Evolutionary conservation across 805 yeast species (phyloP).

Genomic region (Ogataea pilisensis): DNA sequence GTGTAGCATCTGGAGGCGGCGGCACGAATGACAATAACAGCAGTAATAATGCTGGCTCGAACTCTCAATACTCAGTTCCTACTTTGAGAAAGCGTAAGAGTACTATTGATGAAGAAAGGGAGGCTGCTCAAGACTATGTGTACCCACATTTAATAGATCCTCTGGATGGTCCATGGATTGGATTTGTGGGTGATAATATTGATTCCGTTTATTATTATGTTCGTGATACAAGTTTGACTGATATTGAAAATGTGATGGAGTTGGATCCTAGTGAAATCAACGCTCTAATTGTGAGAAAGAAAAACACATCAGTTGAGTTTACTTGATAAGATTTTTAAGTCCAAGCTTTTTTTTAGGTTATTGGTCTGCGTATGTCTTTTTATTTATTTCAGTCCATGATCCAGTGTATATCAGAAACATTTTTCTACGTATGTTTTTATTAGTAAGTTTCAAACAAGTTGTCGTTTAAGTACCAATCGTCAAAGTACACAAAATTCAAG

Average conservation of each 20-base stretch:
- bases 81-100: constrained; percentile 36
- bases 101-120: constrained; percentile 56
- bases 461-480: no score
- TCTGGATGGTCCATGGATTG: constrained; percentile 54
- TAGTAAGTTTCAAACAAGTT: no score
- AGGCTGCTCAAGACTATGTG: constrained; percentile 44
- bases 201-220: constrained; percentile 34
- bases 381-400: no score
- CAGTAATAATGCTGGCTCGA: background rate
- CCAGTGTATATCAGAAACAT: no score
- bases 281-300: constrained; percentile 18
- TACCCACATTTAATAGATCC: constrained; percentile 46
- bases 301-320: constrained; percentile 20
- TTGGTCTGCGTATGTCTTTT: no score
- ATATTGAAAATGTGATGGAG: constrained; percentile 1
- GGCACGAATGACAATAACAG: no score
- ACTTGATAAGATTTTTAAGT: no score
- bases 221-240: constrained; percentile 3
- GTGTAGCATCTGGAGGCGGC: no score
- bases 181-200: constrained; percentile 49
- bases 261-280: constrained; percentile 8
- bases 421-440: no score
- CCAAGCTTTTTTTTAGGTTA: no score
- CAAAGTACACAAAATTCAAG: no score
- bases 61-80: constrained; percentile 1